Base-by-base conservation (phyloP, 768 basidiomycete species). In the Phlebiopsis gigantea region DNA sequence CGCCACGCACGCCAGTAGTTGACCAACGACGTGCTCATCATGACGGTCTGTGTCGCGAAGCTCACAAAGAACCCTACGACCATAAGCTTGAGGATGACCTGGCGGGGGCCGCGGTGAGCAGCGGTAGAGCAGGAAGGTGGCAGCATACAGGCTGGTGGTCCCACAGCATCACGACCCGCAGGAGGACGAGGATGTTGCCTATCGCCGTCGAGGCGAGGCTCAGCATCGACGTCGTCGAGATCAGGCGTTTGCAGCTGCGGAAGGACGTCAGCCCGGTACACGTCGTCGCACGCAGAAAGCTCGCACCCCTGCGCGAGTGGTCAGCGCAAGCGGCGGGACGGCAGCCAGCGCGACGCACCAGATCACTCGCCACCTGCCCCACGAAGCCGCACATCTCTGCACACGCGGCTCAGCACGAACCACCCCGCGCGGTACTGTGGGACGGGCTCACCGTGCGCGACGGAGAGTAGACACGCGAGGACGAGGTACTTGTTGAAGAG, bases 401-500 rank as follows among this genome's bases (percentile, higher is more conserved):
- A 6, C 4, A 29, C n/a, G 17, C 14, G 28, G 29, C 30, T 1
- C 1, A 17, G 6, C 47, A 29, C 22, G 46, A 26, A 24, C 17
- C 22, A 24, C 8, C n/a, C n/a, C n/a, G n/a, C 46, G 21, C 22
- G 5, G 17, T 6, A 4, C 6, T 17, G 17, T 22, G 45, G 22
- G 26, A 8, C 8, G 24, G 6, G 64, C 68, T 10, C 50, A 72
- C 72, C 65, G 61, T 63, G 62, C 0, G 70, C 65, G 5, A 65
- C 57, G 1, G 60, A 59, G 14, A 70, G 41, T 1, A 71, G 62
- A 12, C 57, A 62, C 5, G 31, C 54, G 25, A 72, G 67, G 0
- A 76, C 71, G 0, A 66, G 25, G 59, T 79, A 79, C 2, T 76
- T 70, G 56, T 76, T 69, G 7, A 72, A 30, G 25, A 79, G 63